Conservation (phyloP, 1,139 yeast genomes). For the Sugiyamaella pinicola region DNA sequence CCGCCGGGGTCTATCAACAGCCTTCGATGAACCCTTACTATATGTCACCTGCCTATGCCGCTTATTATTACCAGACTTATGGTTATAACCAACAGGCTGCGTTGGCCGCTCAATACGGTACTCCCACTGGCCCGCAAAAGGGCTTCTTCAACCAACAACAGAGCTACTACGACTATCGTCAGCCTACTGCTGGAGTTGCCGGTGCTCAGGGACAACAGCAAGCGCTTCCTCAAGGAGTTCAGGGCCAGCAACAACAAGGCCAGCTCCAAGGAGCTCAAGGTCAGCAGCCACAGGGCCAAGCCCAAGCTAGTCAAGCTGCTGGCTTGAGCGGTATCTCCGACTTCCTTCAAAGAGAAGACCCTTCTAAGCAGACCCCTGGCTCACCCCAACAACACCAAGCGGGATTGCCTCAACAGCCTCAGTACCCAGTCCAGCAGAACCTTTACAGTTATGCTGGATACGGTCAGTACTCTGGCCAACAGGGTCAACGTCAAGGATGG, state of each 20-base stretch:
- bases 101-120: constrained; percentile 32
- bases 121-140: constrained; percentile 34
- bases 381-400: constrained; percentile 32
- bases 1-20: constrained; percentile 33
- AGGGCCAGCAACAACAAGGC: constrained; percentile 18
- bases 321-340: constrained; percentile 40
- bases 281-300: constrained; percentile 27
- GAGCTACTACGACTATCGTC: constrained; percentile 34
- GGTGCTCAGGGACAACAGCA: constrained; percentile 23
- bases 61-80: constrained; percentile 38
- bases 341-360: constrained; percentile 41
- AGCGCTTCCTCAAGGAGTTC: constrained; percentile 19
- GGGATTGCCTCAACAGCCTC: constrained; percentile 31
- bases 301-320: constrained; percentile 22
- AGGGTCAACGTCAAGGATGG: constrained; percentile 29
- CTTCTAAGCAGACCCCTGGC: constrained; percentile 32
- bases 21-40: constrained; percentile 36
- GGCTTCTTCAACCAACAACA: constrained; percentile 35
- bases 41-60: constrained; percentile 39
- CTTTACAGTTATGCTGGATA: constrained; percentile 39
- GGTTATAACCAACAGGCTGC: constrained; percentile 37
- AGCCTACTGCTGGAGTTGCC: constrained; percentile 18
- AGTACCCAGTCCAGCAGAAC: constrained; percentile 38
- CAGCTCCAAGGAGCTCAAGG: constrained; percentile 33
- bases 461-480: constrained; percentile 37